Conservation (phyloP, 2,329 filamentous ascomycete genomes). For the Epichloe sibirici region DNA sequence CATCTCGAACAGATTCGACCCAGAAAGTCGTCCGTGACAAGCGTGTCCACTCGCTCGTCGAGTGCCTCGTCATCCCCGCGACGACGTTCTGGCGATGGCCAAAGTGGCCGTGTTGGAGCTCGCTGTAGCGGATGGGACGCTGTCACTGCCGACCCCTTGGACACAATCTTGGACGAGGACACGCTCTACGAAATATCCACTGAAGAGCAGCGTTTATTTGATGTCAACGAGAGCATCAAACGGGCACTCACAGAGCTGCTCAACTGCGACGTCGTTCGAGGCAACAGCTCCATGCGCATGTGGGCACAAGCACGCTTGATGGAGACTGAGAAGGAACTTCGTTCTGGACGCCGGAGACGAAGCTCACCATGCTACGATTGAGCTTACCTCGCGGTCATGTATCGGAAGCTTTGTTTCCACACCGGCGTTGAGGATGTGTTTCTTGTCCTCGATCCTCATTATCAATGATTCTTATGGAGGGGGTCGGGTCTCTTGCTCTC, state of each 20-base stretch:
- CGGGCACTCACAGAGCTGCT: conserved; percentile 47
- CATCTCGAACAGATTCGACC: conserved; percentile 40
- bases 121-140: conserved; percentile 24
- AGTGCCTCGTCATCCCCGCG: conserved; percentile 43
- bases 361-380: conserved; percentile 23
- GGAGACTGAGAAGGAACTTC: conserved; percentile 48
- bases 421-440: not conserved
- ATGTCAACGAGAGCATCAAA: conserved; percentile 50
- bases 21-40: conserved; percentile 21
- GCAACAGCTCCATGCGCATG: conserved; percentile 38
- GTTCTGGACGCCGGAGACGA: conserved; percentile 37
- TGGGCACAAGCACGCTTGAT: conserved; percentile 48
- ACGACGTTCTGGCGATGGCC: conserved; percentile 20
- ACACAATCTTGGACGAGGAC: conserved; percentile 34
- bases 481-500: not conserved
- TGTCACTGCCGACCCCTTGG: conserved; percentile 16
- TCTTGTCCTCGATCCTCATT: not conserved
- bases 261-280: conserved; percentile 44
- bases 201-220: conserved; percentile 40
- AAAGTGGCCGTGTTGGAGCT: conserved; percentile 15
- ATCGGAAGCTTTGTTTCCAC: not conserved
- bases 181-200: conserved; percentile 35
- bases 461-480: not conserved
- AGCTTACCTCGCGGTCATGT: not conserved
- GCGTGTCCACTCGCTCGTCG: conserved; percentile 30